A percentile compares a stretch with the other conserved stretches of the same genome.
phyloP scores from a whole-genome alignment of 176 grass and related monocot species.

The Oryza officinalis region DNA sequence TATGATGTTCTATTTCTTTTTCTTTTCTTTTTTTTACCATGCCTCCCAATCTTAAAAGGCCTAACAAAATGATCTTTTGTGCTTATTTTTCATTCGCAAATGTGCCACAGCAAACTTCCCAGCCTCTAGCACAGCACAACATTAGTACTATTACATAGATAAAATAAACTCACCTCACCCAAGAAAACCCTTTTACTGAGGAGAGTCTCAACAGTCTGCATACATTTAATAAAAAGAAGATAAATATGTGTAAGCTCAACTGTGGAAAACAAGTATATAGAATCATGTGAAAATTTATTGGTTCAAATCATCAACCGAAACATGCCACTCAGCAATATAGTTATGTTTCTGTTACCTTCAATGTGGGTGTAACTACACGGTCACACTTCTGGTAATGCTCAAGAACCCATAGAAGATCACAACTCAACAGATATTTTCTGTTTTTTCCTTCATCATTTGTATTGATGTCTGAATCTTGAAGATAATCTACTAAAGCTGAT shows the following conservation, averaged over 20 bases:
- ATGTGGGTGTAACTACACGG: slow-evolving; percentile 75
- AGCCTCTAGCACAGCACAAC: background rate
- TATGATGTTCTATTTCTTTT: background rate
- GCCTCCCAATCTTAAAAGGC: background rate
- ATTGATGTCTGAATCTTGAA: slow-evolving; percentile 55
- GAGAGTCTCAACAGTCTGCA: slow-evolving; percentile 94
- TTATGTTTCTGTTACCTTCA: slow-evolving; percentile 59
- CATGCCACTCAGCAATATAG: background rate
- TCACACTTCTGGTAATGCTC: slow-evolving; percentile 74
- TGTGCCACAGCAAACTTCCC: background rate
- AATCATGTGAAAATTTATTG: slow-evolving; percentile 20
- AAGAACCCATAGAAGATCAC: slow-evolving; percentile 81
- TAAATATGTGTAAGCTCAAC: slow-evolving; percentile 21
- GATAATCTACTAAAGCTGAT: slow-evolving; percentile 75
- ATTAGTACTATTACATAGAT: background rate
- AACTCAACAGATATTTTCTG: slow-evolving; percentile 64
- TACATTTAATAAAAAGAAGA: slow-evolving; percentile 18
- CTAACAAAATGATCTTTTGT: slow-evolving; percentile 9
- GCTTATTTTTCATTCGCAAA: slow-evolving; percentile 4
- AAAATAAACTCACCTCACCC: slow-evolving; percentile 76
- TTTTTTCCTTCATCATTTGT: slow-evolving; percentile 50
- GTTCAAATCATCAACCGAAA: slow-evolving; percentile 16
- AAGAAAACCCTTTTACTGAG: slow-evolving; percentile 85
- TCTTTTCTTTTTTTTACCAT: background rate
- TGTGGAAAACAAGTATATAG: slow-evolving; percentile 14